Percentiles rank a stretch among this genome's conserved stretches.
Conservation (phyloP, 1,284 basidiomycete species). For the Cutaneotrichosporon cavernicola region DNA sequence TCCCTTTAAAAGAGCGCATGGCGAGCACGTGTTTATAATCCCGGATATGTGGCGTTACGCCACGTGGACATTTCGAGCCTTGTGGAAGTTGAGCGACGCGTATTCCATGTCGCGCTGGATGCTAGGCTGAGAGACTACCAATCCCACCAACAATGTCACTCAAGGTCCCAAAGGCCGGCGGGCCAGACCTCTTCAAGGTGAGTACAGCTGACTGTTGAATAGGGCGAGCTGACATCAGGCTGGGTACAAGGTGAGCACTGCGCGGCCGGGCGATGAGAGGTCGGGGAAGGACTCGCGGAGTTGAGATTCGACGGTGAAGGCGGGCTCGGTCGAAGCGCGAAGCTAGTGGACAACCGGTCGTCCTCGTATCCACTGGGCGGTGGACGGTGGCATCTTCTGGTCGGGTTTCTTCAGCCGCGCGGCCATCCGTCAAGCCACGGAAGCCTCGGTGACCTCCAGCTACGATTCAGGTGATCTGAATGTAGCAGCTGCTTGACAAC, state of each 20-base stretch:
- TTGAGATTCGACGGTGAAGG: not conserved
- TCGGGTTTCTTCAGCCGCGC: not conserved
- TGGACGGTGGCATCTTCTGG: not conserved
- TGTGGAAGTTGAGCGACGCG: slow-evolving; percentile 14
- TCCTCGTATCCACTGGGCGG: not conserved
- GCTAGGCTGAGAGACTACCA: not conserved
- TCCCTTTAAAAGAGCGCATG: not conserved
- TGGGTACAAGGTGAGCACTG: slow-evolving; percentile 24
- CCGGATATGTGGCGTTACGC: slow-evolving; percentile 8
- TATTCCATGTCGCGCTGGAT: slow-evolving; percentile 9
- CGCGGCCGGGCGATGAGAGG: too few species aligned
- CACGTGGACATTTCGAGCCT: slow-evolving; percentile 13
- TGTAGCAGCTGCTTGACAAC: not conserved
- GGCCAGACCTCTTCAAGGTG: slow-evolving; percentile 84
- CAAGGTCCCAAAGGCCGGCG: slow-evolving; percentile 76
- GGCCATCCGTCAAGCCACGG: not conserved
- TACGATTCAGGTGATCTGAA: too few species aligned
- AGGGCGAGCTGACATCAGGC: slow-evolving; percentile 13
- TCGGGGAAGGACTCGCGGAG: too few species aligned
- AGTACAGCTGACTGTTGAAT: slow-evolving; percentile 20
- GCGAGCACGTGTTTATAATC: not conserved
- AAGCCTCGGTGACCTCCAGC: not conserved
- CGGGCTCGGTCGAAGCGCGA: not conserved
- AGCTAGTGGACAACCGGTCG: not conserved
- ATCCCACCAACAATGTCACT: slow-evolving; percentile 20